Evolutionary conservation across 176 grass and related monocot species (phyloP).

Genomic region (Raddia distichophylla): DNA sequence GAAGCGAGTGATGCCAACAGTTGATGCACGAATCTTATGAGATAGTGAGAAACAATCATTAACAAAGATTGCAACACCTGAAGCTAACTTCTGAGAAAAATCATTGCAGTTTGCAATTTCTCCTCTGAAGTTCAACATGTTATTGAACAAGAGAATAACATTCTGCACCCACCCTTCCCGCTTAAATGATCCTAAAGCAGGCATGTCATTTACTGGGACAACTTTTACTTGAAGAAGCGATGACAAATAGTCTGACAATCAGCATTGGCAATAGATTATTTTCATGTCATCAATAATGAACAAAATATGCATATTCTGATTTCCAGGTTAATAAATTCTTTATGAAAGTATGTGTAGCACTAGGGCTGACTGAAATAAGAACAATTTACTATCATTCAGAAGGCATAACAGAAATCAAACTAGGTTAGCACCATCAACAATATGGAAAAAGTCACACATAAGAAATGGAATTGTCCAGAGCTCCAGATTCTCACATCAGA

Average conservation of each 20-base stretch:
- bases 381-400: not conserved
- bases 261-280: constrained; percentile 31
- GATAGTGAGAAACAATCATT: constrained; percentile 87
- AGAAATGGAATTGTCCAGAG: constrained; percentile 4
- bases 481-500: not conserved
- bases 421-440: constrained; percentile 11
- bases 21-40: constrained; percentile 92
- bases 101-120: constrained; percentile 78
- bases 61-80: constrained; percentile 67
- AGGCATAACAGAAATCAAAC: constrained; percentile 15
- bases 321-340: not conserved
- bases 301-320: not conserved
- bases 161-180: constrained; percentile 47
- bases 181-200: constrained; percentile 46
- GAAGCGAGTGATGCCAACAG: constrained; percentile 84
- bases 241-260: constrained; percentile 74
- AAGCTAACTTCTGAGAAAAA: constrained; percentile 79
- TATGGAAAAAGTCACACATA: constrained; percentile 4
- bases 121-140: constrained; percentile 76
- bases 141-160: constrained; percentile 71
- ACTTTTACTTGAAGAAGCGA: constrained; percentile 78
- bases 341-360: not conserved
- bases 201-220: constrained; percentile 45
- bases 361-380: constrained; percentile 1
- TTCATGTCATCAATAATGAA: constrained; percentile 15